Evolutionary conservation across 495 filamentous ascomycete species (phyloP).

Genomic region (Peziza echinospora): DNA sequence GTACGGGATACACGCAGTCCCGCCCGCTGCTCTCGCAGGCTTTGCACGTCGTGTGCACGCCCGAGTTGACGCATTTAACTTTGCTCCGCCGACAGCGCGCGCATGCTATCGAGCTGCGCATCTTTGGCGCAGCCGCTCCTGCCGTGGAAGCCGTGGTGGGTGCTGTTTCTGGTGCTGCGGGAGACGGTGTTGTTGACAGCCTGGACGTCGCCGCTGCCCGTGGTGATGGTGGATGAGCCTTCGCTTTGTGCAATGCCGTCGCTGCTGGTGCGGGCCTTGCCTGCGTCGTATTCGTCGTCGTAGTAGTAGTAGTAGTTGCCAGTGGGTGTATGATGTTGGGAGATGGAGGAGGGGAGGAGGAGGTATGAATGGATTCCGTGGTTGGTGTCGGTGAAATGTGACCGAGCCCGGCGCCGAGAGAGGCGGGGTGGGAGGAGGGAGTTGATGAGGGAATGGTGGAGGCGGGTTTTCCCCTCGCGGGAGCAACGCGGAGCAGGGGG

Average conservation of each 20-base stretch:
- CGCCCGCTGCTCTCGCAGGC: constrained; percentile 55
- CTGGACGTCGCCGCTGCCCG: no score
- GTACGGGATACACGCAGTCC: constrained; percentile 53
- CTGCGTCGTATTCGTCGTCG: neutral
- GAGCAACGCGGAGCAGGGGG: no score
- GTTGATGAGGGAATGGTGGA: neutral
- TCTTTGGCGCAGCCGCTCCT: constrained; percentile 2
- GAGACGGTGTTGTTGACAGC: neutral
- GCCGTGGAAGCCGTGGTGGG: neutral
- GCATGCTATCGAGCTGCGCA: constrained; percentile 20
- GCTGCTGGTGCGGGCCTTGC: neutral
- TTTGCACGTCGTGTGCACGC: constrained; percentile 50
- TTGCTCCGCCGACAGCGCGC: constrained; percentile 18
- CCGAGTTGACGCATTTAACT: constrained; percentile 45
- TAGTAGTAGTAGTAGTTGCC: neutral
- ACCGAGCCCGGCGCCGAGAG: neutral
- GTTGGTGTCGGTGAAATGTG: neutral
- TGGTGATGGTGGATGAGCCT: neutral
- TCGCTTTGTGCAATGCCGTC: neutral
- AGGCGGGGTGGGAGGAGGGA: neutral
- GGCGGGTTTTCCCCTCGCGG: no score
- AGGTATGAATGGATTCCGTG: neutral
- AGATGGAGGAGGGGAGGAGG: neutral
- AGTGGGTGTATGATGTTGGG: neutral
- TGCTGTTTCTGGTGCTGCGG: neutral